A percentile compares a stretch with the other conserved stretches of the same genome.
Evolutionary conservation across 1,284 basidiomycete species (phyloP).

Genomic region (Apiotrichum mycotoxinovorans): DNA sequence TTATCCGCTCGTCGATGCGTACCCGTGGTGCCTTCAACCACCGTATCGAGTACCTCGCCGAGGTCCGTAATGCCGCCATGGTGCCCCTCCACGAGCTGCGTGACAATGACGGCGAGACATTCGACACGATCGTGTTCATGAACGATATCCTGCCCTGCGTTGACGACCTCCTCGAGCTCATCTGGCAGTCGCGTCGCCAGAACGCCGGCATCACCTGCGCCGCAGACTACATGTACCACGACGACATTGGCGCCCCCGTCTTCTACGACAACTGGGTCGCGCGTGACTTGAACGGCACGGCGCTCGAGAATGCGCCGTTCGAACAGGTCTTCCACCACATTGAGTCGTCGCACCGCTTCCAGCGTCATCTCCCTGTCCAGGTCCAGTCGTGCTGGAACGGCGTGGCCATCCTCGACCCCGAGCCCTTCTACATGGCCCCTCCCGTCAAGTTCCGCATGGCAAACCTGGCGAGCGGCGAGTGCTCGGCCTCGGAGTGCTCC

Average conservation of each 20-base stretch:
- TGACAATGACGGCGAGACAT: slow-evolving; percentile 82
- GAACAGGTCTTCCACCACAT: slow-evolving; percentile 84
- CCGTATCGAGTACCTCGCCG: slow-evolving; percentile 95
- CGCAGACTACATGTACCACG: slow-evolving; percentile 95
- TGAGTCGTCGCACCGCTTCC: slow-evolving; percentile 71
- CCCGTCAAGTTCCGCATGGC: slow-evolving; percentile 93
- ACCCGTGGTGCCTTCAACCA: slow-evolving; percentile 94
- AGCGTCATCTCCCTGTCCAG: slow-evolving; percentile 83
- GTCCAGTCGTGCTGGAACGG: slow-evolving; percentile 98
- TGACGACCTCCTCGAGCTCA: slow-evolving; percentile 90
- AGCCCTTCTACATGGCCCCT: slow-evolving; percentile 81
- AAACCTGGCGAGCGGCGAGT: slow-evolving; percentile 69
- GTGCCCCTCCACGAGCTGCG: slow-evolving; percentile 86
- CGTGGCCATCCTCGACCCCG: slow-evolving; percentile 86
- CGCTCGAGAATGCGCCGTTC: slow-evolving; percentile 92
- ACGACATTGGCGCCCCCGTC: slow-evolving; percentile 83
- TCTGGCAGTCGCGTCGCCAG: slow-evolving; percentile 84
- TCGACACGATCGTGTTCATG: slow-evolving; percentile 95
- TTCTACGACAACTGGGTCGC: slow-evolving; percentile 99
- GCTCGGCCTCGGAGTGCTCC: slow-evolving; percentile 87
- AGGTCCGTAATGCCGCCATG: slow-evolving; percentile 91
- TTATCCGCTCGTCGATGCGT: slow-evolving; percentile 83
- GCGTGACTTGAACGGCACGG: slow-evolving; percentile 92
- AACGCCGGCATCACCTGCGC: slow-evolving; percentile 96
- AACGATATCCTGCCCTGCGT: slow-evolving; percentile 95